Evolutionary conservation across 75 land plant genomes (phyloP), one percentile per base, ranked within the genome.

Genomic region (Chamaecyparis obtusa): DNA sequence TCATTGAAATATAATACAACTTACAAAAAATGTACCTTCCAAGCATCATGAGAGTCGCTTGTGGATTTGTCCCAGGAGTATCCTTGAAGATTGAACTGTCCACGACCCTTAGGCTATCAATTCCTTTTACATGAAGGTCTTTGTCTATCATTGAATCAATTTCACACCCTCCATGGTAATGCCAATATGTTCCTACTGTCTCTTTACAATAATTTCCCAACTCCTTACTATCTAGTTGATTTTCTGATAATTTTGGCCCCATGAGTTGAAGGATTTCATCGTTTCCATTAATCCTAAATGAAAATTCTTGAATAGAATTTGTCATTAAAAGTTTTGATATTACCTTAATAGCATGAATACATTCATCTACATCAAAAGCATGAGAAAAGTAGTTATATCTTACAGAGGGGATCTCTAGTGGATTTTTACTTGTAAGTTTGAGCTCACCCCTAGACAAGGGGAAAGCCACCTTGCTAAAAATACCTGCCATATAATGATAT

Each of bases 1-100:
- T 0, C 1, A 54, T 54, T 54, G 0, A 54, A 54, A 54, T 13
- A 41, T 54, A 15, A 54, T 54, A 54, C 16, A 14, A 10, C 0
- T 3, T 56, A 17, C 19, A 3, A 33, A 72, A 32, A 2, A 72
- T 36, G 3, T 76, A 95, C 93, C 95, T 92, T 72, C 96, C 96
- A n/a, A 95, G 91, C 95, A 95, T 95, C 96, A 95, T 93, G 39
- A 88, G 87, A 30, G 96, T 93, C 35, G 96, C 96, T 75, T 95
- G 96, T 39, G 96, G 96, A 57, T 95, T 93, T 30, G 96, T 92
- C 37, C 96, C 96, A 14, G 95, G 95, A 0, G 91, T 90, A 49
- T 16, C 51, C 78, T 83, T 54, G 79, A 92, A 95, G 10, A 92
- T 91, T 30, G 95, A 92, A 27, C 92, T 93, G 83, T 95, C 96